These are phyloP conservation scores for Dioscorea zingiberensis DNA, from an alignment of 106 monocot genomes.

Conservation along the genomic window DNA sequence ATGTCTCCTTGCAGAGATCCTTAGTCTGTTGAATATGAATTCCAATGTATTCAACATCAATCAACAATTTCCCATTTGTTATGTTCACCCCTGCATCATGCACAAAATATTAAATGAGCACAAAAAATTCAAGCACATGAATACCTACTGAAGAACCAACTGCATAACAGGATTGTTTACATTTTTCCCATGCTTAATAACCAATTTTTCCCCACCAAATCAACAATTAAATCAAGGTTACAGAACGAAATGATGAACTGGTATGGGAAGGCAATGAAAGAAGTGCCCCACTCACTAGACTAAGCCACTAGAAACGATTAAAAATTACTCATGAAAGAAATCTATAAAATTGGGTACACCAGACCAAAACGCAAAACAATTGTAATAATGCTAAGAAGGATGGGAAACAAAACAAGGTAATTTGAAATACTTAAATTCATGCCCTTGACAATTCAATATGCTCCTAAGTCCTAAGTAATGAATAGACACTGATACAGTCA, in stretches of 20 bases:
- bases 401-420: too few relatives aligned
- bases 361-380: too few relatives aligned
- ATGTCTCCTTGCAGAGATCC: conserved; percentile 47
- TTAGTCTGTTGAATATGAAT: conserved; percentile 48
- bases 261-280: not conserved
- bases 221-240: not conserved
- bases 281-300: too few relatives aligned
- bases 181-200: not conserved
- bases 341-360: too few relatives aligned
- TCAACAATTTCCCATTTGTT: conserved; percentile 36
- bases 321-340: too few relatives aligned
- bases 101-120: not conserved
- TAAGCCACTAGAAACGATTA: too few relatives aligned
- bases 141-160: not conserved
- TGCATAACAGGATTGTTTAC: not conserved
- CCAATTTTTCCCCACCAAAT: not conserved
- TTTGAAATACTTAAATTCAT: too few relatives aligned
- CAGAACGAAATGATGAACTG: not conserved
- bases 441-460: too few relatives aligned
- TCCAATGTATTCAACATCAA: conserved; percentile 48
- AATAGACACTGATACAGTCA: too few relatives aligned
- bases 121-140: not conserved
- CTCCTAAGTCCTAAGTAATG: too few relatives aligned
- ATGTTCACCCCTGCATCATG: conserved; percentile 25
- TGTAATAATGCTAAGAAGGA: too few relatives aligned